Conservation (phyloP, 2,329 filamentous ascomycete genomes). For the Thelonectria discophora region DNA sequence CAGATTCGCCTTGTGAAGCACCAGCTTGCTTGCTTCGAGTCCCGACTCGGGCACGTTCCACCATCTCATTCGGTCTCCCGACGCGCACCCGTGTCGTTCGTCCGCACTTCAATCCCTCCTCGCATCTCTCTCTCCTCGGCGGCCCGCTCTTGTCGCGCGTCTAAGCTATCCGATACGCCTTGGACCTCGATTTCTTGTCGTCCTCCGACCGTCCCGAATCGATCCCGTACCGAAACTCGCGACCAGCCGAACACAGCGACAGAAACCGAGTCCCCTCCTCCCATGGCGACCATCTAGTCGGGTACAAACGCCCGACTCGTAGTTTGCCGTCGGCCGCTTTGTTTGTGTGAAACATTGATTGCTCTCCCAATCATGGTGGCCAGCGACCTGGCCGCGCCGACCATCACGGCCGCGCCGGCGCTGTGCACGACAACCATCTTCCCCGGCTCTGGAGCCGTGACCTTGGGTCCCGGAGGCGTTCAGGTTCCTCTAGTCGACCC, state of each 20-base stretch:
- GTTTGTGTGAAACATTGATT: slow-evolving; percentile 30
- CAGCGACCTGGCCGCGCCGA: slow-evolving; percentile 35
- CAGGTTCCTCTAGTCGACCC: slow-evolving; percentile 66
- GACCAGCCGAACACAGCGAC: slow-evolving; percentile 2
- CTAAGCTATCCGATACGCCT: neutral
- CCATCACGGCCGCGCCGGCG: slow-evolving; percentile 43
- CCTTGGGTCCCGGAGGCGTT: slow-evolving; percentile 59
- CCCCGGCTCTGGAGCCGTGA: slow-evolving; percentile 56
- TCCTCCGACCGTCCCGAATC: slow-evolving; percentile 3
- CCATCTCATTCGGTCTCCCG: no score
- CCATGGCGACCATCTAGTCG: slow-evolving; percentile 38
- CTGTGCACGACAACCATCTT: slow-evolving; percentile 55
- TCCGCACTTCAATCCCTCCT: slow-evolving; percentile 1
- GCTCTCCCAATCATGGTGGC: slow-evolving; percentile 40
- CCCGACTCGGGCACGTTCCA: slow-evolving; percentile 30
- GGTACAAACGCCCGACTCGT: slow-evolving; percentile 25
- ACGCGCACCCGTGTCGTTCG: slow-evolving; percentile 18
- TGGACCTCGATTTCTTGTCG: neutral
- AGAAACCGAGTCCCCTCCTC: slow-evolving; percentile 10
- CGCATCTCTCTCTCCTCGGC: neutral
- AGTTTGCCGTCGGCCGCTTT: slow-evolving; percentile 37
- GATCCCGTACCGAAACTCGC: slow-evolving; percentile 1
- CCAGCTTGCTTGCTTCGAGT: no score
- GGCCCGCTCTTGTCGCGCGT: slow-evolving; percentile 2
- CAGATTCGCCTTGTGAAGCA: no score